A percentile compares a stretch with the other conserved stretches of the same genome.
Evolutionary conservation across 257 asterid species (phyloP).

Genomic region (Lavandula angustifolia): DNA sequence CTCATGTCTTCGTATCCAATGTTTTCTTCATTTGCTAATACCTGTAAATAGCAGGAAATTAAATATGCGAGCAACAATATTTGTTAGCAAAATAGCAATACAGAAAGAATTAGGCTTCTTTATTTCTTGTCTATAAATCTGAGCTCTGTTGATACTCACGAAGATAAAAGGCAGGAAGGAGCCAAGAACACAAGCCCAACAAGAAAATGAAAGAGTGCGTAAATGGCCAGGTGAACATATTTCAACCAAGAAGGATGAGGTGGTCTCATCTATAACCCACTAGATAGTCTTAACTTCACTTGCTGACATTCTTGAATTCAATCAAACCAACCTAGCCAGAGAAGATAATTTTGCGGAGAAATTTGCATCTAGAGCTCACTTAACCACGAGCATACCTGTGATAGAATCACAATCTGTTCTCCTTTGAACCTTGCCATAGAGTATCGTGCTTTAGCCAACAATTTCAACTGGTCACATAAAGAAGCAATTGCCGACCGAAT

Average conservation of each 20-base stretch:
- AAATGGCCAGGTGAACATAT: too few relatives aligned
- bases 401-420: conserved; percentile 82
- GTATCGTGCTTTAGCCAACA: conserved; percentile 83
- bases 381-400: conserved; percentile 62
- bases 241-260: too few relatives aligned
- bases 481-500: conserved; percentile 32
- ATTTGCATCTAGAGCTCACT: not conserved
- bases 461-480: conserved; percentile 56
- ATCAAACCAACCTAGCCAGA: not conserved
- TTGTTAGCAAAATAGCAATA: not conserved
- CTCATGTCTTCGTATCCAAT: conserved; percentile 92
- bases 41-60: conserved; percentile 53
- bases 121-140: too few relatives aligned
- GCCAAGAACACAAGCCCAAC: too few relatives aligned
- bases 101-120: too few relatives aligned
- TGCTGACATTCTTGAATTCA: not conserved
- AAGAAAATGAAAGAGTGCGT: too few relatives aligned
- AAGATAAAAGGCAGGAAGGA: too few relatives aligned
- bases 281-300: not conserved
- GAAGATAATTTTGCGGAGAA: not conserved
- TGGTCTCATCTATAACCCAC: too few relatives aligned
- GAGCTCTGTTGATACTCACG: too few relatives aligned
- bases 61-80: too few relatives aligned
- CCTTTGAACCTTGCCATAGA: conserved; percentile 83
- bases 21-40: conserved; percentile 89